Evolutionary conservation across 768 basidiomycete genomes (phyloP).

Genomic region (Candolleomyces eurysporus): DNA sequence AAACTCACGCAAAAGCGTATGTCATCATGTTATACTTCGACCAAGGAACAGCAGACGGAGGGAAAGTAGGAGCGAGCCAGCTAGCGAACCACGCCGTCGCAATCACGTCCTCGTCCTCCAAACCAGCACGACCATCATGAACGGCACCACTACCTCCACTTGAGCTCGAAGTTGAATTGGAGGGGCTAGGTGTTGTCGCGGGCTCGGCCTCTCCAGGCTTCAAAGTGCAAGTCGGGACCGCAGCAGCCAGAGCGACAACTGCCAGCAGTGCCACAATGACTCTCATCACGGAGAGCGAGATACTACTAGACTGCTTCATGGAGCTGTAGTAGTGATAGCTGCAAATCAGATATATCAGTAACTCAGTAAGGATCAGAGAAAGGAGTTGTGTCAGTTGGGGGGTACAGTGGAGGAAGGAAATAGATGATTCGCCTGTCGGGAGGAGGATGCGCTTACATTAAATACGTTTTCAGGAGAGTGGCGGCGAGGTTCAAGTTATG

Average conservation of each 20-base stretch:
- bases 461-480: too few species aligned
- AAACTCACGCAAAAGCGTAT: slow-evolving; percentile 47
- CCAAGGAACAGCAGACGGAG: slow-evolving; percentile 50
- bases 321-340: too few species aligned
- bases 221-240: background rate
- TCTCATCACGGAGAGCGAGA: too few species aligned
- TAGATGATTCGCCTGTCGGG: too few species aligned
- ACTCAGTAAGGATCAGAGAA: too few species aligned
- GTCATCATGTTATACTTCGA: slow-evolving; percentile 48
- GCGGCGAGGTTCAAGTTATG: too few species aligned
- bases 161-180: background rate
- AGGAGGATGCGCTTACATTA: too few species aligned
- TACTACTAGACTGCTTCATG: too few species aligned
- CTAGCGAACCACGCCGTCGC: slow-evolving; percentile 56
- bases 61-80: slow-evolving; percentile 42
- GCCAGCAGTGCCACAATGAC: background rate
- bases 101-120: slow-evolving; percentile 30
- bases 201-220: background rate
- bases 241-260: background rate
- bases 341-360: too few species aligned
- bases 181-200: background rate
- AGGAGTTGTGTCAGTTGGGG: too few species aligned
- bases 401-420: too few species aligned
- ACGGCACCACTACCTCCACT: background rate
- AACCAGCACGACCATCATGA: slow-evolving; percentile 6